Conservation (phyloP, 2,329 filamentous ascomycete species). For the Pyricularia sp. region DNA sequence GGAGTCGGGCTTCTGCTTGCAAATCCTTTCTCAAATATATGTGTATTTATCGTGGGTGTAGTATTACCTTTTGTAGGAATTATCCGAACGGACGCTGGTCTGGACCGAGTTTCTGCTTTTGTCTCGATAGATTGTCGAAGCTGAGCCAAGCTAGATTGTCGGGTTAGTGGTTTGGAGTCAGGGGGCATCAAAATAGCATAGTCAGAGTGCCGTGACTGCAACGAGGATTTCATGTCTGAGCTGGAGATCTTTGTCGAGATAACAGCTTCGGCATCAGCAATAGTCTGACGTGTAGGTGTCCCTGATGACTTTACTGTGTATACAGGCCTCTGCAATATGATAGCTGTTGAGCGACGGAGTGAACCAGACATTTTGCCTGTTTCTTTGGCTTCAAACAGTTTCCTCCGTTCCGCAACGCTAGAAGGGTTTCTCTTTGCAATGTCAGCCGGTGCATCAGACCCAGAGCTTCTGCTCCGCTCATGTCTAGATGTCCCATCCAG, state of each 20-base stretch:
- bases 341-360: background rate
- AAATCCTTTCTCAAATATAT: background rate
- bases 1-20: background rate
- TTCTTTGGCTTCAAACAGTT: slow-evolving; percentile 1
- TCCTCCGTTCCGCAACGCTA: slow-evolving; percentile 3
- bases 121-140: background rate
- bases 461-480: background rate
- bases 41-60: background rate
- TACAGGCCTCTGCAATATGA: background rate
- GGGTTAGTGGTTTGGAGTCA: no score
- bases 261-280: background rate
- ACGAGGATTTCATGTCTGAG: background rate
- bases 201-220: background rate
- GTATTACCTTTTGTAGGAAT: background rate
- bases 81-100: background rate
- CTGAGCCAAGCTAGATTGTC: background rate
- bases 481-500: background rate
- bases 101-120: background rate
- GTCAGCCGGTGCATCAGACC: background rate
- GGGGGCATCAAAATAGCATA: background rate
- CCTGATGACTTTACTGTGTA: background rate
- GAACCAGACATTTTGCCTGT: background rate
- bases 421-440: background rate
- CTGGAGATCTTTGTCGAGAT: background rate
- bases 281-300: background rate